A percentile compares a stretch with the other conserved stretches of the same genome.
phyloP scores from a whole-genome alignment of 1,284 basidiomycete genomes.

The Sphagnurus paluster region DNA sequence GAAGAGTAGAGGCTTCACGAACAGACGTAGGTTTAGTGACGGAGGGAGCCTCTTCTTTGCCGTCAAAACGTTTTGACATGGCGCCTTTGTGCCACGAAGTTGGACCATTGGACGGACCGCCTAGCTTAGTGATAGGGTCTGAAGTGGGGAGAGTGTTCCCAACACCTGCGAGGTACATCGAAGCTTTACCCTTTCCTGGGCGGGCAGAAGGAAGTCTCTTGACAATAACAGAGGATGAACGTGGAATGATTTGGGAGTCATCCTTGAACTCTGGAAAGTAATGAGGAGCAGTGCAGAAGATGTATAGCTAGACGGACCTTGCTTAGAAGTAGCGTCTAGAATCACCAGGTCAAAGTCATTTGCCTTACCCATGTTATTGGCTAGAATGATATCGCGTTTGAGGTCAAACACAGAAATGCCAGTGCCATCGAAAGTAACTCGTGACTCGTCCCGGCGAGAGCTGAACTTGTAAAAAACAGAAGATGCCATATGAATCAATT shows the following conservation, averaged over 20 bases:
- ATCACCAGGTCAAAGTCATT: constrained; percentile 96
- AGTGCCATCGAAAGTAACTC: constrained; percentile 97
- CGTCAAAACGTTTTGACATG: constrained; percentile 91
- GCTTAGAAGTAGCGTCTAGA: constrained; percentile 81
- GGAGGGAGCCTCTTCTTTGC: constrained; percentile 61
- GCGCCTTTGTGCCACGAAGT: constrained; percentile 61
- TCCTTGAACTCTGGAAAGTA: constrained; percentile 80
- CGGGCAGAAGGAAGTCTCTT: constrained; percentile 85
- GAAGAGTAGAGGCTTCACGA: constrained; percentile 12
- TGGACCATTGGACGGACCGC: constrained; percentile 27
- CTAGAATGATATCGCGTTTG: constrained; percentile 97
- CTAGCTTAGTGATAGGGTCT: constrained; percentile 42
- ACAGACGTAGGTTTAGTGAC: constrained; percentile 28
- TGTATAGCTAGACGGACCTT: no score
- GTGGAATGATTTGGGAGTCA: constrained; percentile 88
- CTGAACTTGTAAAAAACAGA: constrained; percentile 99
- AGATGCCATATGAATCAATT: constrained; percentile 72
- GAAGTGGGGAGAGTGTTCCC: constrained; percentile 43
- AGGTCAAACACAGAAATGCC: constrained; percentile 99
- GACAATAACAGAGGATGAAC: constrained; percentile 92
- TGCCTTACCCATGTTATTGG: constrained; percentile 94
- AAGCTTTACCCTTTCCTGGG: constrained; percentile 91
- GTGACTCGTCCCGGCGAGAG: constrained; percentile 91
- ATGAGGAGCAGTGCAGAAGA: background rate
- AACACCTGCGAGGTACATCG: constrained; percentile 75